Percentiles rank a stretch among this genome's conserved stretches.
phyloP scores from a whole-genome alignment of 2,329 filamentous ascomycete genomes.

The Alternaria angustiovoidea region DNA sequence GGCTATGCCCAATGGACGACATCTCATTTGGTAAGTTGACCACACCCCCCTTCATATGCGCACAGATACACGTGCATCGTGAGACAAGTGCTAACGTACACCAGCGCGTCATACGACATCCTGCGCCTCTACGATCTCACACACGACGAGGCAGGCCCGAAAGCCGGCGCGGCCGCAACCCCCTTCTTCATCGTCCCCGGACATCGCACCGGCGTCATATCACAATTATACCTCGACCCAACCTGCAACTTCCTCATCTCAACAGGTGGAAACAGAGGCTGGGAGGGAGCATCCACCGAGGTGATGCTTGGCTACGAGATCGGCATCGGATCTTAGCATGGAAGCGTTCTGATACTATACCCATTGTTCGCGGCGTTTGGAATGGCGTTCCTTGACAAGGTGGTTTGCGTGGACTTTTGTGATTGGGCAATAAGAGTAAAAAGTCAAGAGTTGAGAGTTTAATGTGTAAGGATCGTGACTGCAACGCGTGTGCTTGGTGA shows the following conservation, averaged over 20 bases:
- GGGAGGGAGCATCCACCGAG: slow-evolving; percentile 91
- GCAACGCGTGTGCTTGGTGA: neutral
- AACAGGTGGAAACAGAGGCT: slow-evolving; percentile 89
- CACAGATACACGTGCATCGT: neutral
- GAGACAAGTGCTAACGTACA: slow-evolving; percentile 17
- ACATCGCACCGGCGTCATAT: slow-evolving; percentile 86
- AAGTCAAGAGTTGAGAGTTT: neutral
- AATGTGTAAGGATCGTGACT: neutral
- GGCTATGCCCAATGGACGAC: slow-evolving; percentile 90
- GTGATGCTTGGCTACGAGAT: slow-evolving; percentile 96
- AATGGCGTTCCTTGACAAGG: neutral
- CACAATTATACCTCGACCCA: slow-evolving; percentile 84
- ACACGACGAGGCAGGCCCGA: slow-evolving; percentile 63
- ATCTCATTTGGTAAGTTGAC: slow-evolving; percentile 78
- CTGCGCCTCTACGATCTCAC: slow-evolving; percentile 89
- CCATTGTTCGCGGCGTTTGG: slow-evolving; percentile 26
- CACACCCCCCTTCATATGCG: neutral
- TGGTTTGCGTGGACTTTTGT: slow-evolving; percentile 1
- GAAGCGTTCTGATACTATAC: slow-evolving; percentile 33
- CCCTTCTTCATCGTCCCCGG: slow-evolving; percentile 97
- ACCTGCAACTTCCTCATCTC: slow-evolving; percentile 91
- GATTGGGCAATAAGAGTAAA: neutral
- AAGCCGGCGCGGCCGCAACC: slow-evolving; percentile 72
- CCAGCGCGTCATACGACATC: slow-evolving; percentile 89
- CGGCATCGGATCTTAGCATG: slow-evolving; percentile 51